Evolutionary conservation across 2,329 filamentous ascomycete genomes (phyloP).

Genomic region (Lasiodiplodia hormozganensis): DNA sequence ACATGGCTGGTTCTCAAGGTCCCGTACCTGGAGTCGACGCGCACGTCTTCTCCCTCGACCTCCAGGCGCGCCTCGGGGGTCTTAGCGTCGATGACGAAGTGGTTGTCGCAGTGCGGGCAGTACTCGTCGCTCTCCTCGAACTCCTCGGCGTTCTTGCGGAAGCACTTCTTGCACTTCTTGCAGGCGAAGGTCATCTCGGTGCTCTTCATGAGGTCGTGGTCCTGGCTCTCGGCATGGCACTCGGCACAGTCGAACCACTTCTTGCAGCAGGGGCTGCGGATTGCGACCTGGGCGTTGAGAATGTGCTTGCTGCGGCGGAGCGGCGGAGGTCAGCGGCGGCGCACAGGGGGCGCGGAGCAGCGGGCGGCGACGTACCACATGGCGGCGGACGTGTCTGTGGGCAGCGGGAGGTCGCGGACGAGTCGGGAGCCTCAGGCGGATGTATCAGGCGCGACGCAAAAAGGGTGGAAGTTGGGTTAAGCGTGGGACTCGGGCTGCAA

Average conservation of each 20-base stretch:
- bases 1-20: slow-evolving; percentile 30
- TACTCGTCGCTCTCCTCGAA: slow-evolving; percentile 98
- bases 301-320: slow-evolving; percentile 80
- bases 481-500: slow-evolving; percentile 18
- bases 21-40: slow-evolving; percentile 72
- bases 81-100: slow-evolving; percentile 90
- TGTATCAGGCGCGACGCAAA: neutral
- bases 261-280: slow-evolving; percentile 92
- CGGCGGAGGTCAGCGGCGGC: slow-evolving; percentile 16
- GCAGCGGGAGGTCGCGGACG: neutral
- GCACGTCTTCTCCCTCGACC: slow-evolving; percentile 88
- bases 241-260: slow-evolving; percentile 99
- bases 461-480: neutral
- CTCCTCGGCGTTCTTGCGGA: slow-evolving; percentile 89
- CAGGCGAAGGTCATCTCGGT: slow-evolving; percentile 94
- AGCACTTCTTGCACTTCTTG: slow-evolving; percentile 99
- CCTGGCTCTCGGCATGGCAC: slow-evolving; percentile 84
- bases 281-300: slow-evolving; percentile 95
- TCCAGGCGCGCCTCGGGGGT: slow-evolving; percentile 83
- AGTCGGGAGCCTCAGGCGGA: slow-evolving; percentile 14
- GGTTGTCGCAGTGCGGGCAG: slow-evolving; percentile 98
- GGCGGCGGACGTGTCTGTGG: slow-evolving; percentile 27
- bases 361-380: slow-evolving; percentile 39
- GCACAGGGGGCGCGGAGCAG: slow-evolving; percentile 8
- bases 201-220: slow-evolving; percentile 76